These are phyloP conservation scores for Pezicula radicicola DNA, from an alignment of 2,329 filamentous ascomycete genomes.

Conservation along the genomic window DNA sequence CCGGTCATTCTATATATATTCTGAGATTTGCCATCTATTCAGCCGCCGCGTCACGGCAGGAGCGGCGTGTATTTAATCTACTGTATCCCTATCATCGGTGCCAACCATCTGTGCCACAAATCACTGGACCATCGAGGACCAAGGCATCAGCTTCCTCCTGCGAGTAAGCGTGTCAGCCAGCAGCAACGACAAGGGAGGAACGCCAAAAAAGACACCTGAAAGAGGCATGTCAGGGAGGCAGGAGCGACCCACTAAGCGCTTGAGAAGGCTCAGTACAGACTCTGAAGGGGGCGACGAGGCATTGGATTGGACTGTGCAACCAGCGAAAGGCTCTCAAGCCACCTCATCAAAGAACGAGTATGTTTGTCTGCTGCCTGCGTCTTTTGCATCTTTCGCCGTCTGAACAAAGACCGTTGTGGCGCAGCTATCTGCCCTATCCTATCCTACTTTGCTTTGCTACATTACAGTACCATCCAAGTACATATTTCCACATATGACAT, in stretches of 20 bases:
- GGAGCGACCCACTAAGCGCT: slow-evolving; percentile 23
- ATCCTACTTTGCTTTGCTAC: no score
- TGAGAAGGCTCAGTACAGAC: slow-evolving; percentile 25
- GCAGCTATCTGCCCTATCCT: background rate
- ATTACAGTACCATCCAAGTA: no score
- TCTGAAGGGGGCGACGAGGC: slow-evolving; percentile 24
- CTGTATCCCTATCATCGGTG: no score
- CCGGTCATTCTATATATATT: no score
- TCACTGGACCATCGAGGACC: slow-evolving; percentile 1
- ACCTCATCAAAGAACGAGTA: slow-evolving; percentile 4
- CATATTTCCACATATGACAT: background rate
- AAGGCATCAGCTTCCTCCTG: no score
- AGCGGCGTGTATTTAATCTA: no score
- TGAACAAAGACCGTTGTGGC: slow-evolving; percentile 1
- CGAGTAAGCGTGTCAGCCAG: slow-evolving; percentile 2
- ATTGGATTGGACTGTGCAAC: slow-evolving; percentile 17
- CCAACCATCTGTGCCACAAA: no score
- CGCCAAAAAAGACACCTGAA: background rate
- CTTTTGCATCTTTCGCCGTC: background rate
- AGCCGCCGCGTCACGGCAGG: no score
- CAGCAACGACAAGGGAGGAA: background rate
- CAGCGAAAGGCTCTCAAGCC: slow-evolving; percentile 8
- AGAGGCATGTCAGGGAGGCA: slow-evolving; percentile 18
- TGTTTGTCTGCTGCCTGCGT: background rate
- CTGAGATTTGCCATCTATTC: no score